These are phyloP conservation scores for Metschnikowia aberdeeniae DNA, from an alignment of 805 yeast genomes.

Conservation along the genomic window DNA sequence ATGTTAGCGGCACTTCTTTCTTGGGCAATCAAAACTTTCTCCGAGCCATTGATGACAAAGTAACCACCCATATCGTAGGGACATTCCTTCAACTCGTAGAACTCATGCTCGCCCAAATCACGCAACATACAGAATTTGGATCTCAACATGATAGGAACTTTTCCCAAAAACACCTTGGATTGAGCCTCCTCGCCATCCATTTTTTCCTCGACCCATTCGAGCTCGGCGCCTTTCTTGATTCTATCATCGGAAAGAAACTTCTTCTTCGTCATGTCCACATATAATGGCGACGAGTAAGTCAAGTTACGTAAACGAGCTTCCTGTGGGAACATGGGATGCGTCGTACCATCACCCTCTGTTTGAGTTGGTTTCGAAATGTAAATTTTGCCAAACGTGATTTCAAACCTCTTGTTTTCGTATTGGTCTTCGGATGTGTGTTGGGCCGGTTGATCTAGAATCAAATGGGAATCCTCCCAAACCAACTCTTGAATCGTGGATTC, in stretches of 20 bases:
- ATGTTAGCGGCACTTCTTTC: slow-evolving; percentile 98
- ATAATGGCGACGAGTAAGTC: slow-evolving; percentile 93
- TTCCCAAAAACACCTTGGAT: slow-evolving; percentile 83
- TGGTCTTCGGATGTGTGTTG: slow-evolving; percentile 92
- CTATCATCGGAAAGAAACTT: slow-evolving; percentile 82
- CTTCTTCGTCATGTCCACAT: slow-evolving; percentile 91
- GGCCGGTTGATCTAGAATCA: slow-evolving; percentile 96
- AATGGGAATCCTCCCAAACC: slow-evolving; percentile 90
- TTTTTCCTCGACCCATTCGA: slow-evolving; percentile 50
- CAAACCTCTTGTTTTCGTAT: slow-evolving; percentile 86
- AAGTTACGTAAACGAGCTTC: slow-evolving; percentile 95
- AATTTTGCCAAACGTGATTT: slow-evolving; percentile 96
- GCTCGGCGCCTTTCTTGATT: slow-evolving; percentile 41
- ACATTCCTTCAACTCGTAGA: slow-evolving; percentile 94
- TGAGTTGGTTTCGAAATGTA: slow-evolving; percentile 95
- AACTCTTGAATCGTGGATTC: slow-evolving; percentile 95
- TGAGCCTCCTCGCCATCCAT: slow-evolving; percentile 56
- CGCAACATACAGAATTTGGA: slow-evolving; percentile 93
- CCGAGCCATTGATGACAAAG: slow-evolving; percentile 96
- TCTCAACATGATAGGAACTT: slow-evolving; percentile 96
- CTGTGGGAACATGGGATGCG: slow-evolving; percentile 97
- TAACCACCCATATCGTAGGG: slow-evolving; percentile 99
- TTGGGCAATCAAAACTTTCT: slow-evolving; percentile 96
- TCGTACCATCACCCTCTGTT: slow-evolving; percentile 99
- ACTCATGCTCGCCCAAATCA: slow-evolving; percentile 86